Conservation (phyloP, 805 yeast genomes). For the Yarrowia sp. region DNA sequence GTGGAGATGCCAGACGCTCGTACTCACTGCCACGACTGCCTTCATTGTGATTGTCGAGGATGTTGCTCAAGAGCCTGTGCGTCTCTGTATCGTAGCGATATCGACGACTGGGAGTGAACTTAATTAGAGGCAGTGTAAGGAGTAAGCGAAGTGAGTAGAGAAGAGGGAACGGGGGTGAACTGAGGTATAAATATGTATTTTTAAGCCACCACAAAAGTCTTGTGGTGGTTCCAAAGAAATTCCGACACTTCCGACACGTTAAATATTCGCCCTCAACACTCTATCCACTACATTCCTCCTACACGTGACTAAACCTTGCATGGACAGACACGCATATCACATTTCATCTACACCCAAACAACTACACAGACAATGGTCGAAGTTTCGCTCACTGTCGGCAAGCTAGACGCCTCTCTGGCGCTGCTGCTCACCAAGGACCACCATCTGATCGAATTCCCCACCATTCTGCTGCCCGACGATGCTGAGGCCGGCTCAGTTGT, state of each 20-base stretch:
- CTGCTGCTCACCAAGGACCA: constrained; percentile 85
- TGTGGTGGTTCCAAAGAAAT: too few species aligned
- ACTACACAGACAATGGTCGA: constrained; percentile 59
- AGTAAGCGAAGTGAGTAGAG: not conserved
- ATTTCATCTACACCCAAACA: not conserved
- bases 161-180: not conserved
- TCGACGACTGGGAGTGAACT: constrained; percentile 19
- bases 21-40: constrained; percentile 27
- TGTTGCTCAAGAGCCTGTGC: constrained; percentile 18
- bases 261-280: too few species aligned
- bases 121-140: not conserved
- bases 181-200: not conserved
- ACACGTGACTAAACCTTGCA: constrained; percentile 1
- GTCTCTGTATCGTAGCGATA: constrained; percentile 1
- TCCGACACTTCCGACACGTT: too few species aligned
- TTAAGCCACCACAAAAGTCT: too few species aligned
- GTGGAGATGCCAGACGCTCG: not conserved
- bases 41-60: constrained; percentile 14
- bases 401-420: constrained; percentile 92
- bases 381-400: constrained; percentile 91
- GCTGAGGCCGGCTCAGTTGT: constrained; percentile 91
- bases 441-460: constrained; percentile 95
- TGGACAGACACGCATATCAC: constrained; percentile 3
- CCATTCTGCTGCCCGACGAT: constrained; percentile 83
- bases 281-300: not conserved